Percentiles rank a stretch among this genome's conserved stretches.
phyloP scores from a whole-genome alignment of 2,329 filamentous ascomycete genomes.

The Alternaria infectoria region DNA sequence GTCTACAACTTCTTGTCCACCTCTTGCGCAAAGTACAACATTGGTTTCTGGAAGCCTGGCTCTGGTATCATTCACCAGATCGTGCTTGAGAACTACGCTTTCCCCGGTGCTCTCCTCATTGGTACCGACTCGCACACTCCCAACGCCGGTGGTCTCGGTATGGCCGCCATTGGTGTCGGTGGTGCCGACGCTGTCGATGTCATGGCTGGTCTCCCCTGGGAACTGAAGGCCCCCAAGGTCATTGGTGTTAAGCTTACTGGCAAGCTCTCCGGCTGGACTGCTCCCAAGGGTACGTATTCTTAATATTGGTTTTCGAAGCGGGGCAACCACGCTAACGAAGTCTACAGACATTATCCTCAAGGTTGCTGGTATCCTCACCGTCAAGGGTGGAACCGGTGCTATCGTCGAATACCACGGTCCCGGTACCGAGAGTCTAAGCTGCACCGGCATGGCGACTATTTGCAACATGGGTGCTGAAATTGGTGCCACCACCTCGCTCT shows the following conservation, averaged over 20 bases:
- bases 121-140: conserved; percentile 98
- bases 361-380: conserved; percentile 94
- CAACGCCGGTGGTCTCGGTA: conserved; percentile 94
- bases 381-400: conserved; percentile 95
- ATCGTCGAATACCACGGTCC: conserved; percentile 81
- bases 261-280: conserved; percentile 84
- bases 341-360: conserved; percentile 88
- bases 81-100: conserved; percentile 97
- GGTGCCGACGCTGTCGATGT: conserved; percentile 98
- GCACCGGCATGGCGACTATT: conserved; percentile 88
- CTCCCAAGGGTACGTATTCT: conserved; percentile 77
- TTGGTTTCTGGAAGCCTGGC: conserved; percentile 98
- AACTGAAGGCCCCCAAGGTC: conserved; percentile 95
- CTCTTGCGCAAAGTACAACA: conserved; percentile 98
- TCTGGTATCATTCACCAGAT: conserved; percentile 99
- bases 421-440: conserved; percentile 75
- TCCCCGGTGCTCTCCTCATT: conserved; percentile 97
- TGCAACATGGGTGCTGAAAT: conserved; percentile 62
- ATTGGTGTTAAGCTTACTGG: conserved; percentile 97
- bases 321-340: conserved; percentile 13
- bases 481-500: conserved; percentile 88
- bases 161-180: conserved; percentile 94
- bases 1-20: conserved; percentile 97
- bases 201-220: conserved; percentile 97
- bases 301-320: conserved; percentile 11